These are phyloP conservation scores for Epichloe aotearoae DNA, from an alignment of 2,329 filamentous ascomycete species.

Conservation along the genomic window DNA sequence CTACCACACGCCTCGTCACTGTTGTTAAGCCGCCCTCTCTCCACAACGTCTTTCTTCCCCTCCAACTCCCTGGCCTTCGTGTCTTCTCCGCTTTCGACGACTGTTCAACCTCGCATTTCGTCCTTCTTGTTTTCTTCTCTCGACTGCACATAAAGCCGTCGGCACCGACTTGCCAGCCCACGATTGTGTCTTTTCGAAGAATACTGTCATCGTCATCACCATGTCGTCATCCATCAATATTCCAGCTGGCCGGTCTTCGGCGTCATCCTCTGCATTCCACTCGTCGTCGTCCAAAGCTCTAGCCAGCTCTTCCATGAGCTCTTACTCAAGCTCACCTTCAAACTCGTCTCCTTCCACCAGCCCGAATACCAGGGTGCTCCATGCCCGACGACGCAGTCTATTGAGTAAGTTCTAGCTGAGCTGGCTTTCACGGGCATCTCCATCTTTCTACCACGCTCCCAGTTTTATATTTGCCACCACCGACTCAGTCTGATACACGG, in stretches of 20 bases:
- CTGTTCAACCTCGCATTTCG: not conserved
- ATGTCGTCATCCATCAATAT: constrained; percentile 63
- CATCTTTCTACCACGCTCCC: not conserved
- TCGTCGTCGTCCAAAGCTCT: constrained; percentile 31
- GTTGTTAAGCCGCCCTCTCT: not conserved
- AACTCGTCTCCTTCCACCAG: constrained; percentile 46
- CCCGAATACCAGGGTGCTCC: constrained; percentile 34
- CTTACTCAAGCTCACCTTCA: constrained; percentile 28
- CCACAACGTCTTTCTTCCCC: not conserved
- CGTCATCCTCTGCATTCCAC: constrained; percentile 20
- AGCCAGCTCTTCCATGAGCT: constrained; percentile 31
- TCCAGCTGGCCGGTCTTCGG: constrained; percentile 31
- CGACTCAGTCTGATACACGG: not conserved
- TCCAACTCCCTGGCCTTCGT: not conserved
- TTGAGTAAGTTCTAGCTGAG: constrained; percentile 33
- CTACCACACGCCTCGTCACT: not conserved
- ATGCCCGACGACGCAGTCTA: constrained; percentile 47
- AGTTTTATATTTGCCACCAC: not conserved
- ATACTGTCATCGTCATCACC: constrained; percentile 10
- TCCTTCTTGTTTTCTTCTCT: not conserved
- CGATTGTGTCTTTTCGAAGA: not conserved
- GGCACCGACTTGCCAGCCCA: not conserved
- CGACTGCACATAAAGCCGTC: not conserved
- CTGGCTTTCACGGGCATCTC: constrained; percentile 4
- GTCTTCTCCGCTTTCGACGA: not conserved